Conservation (phyloP, 768 basidiomycete species). For the Tricholoma bakamatsutake region DNA sequence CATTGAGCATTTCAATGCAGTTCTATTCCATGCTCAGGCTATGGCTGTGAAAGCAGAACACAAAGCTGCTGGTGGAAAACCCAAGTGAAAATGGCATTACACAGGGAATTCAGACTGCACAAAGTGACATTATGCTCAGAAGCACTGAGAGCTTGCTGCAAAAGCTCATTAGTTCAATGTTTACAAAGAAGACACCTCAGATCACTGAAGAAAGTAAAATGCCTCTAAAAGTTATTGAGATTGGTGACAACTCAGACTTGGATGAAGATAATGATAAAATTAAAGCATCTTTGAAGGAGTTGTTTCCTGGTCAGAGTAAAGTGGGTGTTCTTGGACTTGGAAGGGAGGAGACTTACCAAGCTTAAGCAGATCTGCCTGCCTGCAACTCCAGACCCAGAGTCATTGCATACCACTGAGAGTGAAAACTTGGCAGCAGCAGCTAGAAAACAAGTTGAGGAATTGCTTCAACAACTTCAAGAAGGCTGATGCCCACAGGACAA, state of each 20-base stretch:
- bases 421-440: too few relatives aligned
- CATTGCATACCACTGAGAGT: too few relatives aligned
- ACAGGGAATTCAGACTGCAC: conserved; percentile 10
- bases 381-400: too few relatives aligned
- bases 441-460: too few relatives aligned
- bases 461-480: neutral
- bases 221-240: neutral
- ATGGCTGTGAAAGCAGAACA: neutral
- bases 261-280: neutral
- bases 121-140: conserved; percentile 5
- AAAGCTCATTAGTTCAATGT: conserved; percentile 7
- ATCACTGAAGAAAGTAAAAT: neutral
- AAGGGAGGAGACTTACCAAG: neutral
- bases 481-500: too few relatives aligned
- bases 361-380: too few relatives aligned
- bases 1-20: too few relatives aligned
- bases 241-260: neutral
- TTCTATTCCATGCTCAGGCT: neutral
- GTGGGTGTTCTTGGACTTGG: neutral
- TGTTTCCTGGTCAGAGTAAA: neutral
- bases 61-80: neutral
- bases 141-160: neutral
- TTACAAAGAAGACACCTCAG: conserved; percentile 1
- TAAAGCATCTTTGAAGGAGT: neutral
- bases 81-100: conserved; percentile 8